These are phyloP conservation scores for Pyronema domesticum DNA, from an alignment of 495 filamentous ascomycete species.

Conservation along the genomic window DNA sequence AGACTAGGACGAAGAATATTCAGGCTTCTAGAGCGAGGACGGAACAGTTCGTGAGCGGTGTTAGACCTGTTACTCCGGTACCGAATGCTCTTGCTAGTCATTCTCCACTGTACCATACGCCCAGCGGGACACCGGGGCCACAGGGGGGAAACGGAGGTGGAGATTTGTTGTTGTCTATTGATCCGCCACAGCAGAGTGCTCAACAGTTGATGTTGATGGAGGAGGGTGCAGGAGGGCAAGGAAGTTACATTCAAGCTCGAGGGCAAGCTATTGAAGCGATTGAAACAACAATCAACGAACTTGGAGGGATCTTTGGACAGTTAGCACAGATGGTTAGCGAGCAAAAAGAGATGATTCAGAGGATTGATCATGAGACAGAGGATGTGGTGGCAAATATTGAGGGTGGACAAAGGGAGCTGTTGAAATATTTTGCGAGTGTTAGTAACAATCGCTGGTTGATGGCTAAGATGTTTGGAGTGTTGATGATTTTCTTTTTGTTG, in stretches of 20 bases:
- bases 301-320: slow-evolving; percentile 92
- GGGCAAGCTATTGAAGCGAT: slow-evolving; percentile 95
- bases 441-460: slow-evolving; percentile 91
- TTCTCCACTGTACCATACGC: slow-evolving; percentile 67
- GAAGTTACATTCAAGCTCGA: slow-evolving; percentile 71
- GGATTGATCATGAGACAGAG: slow-evolving; percentile 88
- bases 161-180: slow-evolving; percentile 75
- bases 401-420: slow-evolving; percentile 77
- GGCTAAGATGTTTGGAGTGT: slow-evolving; percentile 88
- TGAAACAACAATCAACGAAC: slow-evolving; percentile 81
- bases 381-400: slow-evolving; percentile 95
- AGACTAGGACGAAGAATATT: slow-evolving; percentile 95
- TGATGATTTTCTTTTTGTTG: slow-evolving; percentile 42
- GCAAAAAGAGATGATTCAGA: slow-evolving; percentile 84
- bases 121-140: slow-evolving; percentile 35
- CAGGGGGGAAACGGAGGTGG: slow-evolving; percentile 29
- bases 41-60: slow-evolving; percentile 83
- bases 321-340: slow-evolving; percentile 95
- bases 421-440: slow-evolving; percentile 93
- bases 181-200: slow-evolving; percentile 41
- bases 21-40: slow-evolving; percentile 81
- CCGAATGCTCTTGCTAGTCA: slow-evolving; percentile 6
- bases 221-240: slow-evolving; percentile 65
- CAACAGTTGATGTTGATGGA: slow-evolving; percentile 92
- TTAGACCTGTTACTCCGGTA: slow-evolving; percentile 10